Conservation (phyloP, 768 basidiomycete genomes). For the Inosperma sp. region DNA sequence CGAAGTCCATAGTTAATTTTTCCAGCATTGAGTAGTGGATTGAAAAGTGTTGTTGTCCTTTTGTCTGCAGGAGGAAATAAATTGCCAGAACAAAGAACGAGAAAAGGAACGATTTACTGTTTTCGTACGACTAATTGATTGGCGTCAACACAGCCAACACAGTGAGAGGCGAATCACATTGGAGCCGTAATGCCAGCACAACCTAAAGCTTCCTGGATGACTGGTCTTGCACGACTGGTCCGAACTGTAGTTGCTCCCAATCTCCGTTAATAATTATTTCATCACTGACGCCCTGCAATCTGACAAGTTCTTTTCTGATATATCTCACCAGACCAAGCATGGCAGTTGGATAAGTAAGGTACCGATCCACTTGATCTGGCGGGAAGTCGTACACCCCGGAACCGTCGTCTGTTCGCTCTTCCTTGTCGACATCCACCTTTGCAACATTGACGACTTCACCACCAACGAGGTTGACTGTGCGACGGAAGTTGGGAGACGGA, state of each 20-base stretch:
- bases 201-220: too few species aligned
- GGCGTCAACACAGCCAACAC: too few species aligned
- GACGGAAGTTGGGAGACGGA: conserved; percentile 40
- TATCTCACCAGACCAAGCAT: conserved; percentile 70
- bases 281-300: conserved; percentile 55
- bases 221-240: too few species aligned
- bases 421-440: conserved; percentile 52
- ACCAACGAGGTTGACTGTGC: conserved; percentile 67
- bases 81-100: too few species aligned
- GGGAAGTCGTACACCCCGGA: conserved; percentile 71
- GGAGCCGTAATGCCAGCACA: too few species aligned
- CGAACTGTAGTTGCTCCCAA: conserved; percentile 39
- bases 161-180: too few species aligned
- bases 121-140: too few species aligned
- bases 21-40: too few species aligned
- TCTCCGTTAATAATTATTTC: conserved; percentile 39
- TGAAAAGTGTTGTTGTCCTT: too few species aligned
- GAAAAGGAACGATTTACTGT: too few species aligned
- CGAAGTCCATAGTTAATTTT: too few species aligned
- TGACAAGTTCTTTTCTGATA: conserved; percentile 62
- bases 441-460: conserved; percentile 57
- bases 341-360: conserved; percentile 68
- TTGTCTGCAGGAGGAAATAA: too few species aligned
- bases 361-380: conserved; percentile 55
- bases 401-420: conserved; percentile 59